A percentile compares a stretch with the other conserved stretches of the same genome.
Evolutionary conservation across 129 eudicot species (phyloP).

Genomic region (Flaveria robusta): DNA sequence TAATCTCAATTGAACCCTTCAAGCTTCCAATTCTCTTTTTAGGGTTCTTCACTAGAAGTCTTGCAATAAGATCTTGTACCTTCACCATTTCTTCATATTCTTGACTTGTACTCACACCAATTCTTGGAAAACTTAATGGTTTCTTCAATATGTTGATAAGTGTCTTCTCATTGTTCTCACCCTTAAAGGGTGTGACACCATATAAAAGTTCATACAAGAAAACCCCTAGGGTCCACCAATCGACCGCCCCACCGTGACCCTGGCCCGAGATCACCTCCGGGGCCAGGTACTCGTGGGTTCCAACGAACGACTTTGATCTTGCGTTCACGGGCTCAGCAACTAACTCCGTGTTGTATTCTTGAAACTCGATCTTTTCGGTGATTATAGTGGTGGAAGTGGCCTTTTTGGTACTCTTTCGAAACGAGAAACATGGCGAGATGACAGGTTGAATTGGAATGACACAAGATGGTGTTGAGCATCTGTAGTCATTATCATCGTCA

Average conservation of each 20-base stretch:
- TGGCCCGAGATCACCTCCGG: constrained; percentile 81
- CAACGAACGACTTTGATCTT: constrained; percentile 71
- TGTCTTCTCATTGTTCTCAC: constrained; percentile 79
- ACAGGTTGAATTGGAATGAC: constrained; percentile 62
- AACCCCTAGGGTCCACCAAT: constrained; percentile 88
- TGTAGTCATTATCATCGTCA: background rate
- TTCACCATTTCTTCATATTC: constrained; percentile 72
- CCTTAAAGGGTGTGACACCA: constrained; percentile 74
- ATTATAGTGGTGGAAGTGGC: constrained; percentile 38
- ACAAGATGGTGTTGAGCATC: constrained; percentile 60
- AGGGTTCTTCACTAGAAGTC: constrained; percentile 65
- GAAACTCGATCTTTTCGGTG: constrained; percentile 26
- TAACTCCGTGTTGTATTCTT: constrained; percentile 45
- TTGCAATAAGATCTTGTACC: constrained; percentile 71
- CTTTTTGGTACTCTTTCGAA: constrained; percentile 34
- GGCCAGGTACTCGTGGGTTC: constrained; percentile 81
- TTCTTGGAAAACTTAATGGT: constrained; percentile 63
- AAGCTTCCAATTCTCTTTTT: constrained; percentile 71
- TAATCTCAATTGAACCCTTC: constrained; percentile 72
- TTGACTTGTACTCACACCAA: constrained; percentile 57
- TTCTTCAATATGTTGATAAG: constrained; percentile 63
- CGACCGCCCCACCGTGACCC: constrained; percentile 82
- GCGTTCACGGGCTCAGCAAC: constrained; percentile 72
- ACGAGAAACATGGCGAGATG: constrained; percentile 60
- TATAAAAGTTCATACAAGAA: constrained; percentile 67